Conservation (phyloP, 495 filamentous ascomycete species). For the Aspergillus ellipticus region DNA sequence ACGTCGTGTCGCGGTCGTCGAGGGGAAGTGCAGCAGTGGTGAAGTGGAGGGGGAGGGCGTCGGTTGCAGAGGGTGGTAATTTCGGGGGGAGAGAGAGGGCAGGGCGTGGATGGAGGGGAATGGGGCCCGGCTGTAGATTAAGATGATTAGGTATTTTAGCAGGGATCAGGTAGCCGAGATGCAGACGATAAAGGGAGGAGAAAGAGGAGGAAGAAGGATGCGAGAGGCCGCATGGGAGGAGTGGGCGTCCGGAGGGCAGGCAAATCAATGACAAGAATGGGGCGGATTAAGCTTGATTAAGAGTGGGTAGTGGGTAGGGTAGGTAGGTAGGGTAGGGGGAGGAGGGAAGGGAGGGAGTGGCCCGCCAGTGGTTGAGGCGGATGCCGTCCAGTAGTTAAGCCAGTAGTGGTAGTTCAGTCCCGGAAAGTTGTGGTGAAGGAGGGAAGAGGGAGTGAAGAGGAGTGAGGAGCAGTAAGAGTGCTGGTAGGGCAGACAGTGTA, state of each 20-base stretch:
- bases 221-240: not conserved
- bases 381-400: too few relatives aligned
- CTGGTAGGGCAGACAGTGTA: not conserved
- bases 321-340: slow-evolving; percentile 18
- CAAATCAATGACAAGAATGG: not conserved
- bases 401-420: too few relatives aligned
- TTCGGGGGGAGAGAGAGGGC: not conserved
- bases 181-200: not conserved
- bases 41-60: not conserved
- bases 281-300: not conserved
- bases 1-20: slow-evolving; percentile 11
- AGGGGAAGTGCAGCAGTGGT: not conserved
- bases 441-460: too few relatives aligned
- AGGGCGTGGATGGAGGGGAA: not conserved
- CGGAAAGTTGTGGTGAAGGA: too few relatives aligned
- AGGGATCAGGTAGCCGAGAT: slow-evolving; percentile 6
- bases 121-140: slow-evolving; percentile 5
- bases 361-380: slow-evolving; percentile 2
- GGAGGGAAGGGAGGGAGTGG: slow-evolving; percentile 8
- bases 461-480: too few relatives aligned
- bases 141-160: slow-evolving; percentile 16
- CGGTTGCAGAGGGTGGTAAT: too few relatives aligned
- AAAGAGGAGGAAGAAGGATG: slow-evolving; percentile 8
- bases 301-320: slow-evolving; percentile 14
- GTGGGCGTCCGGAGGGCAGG: not conserved